Conservation (phyloP, 2,329 filamentous ascomycete species). For the Aschersonia sp. region DNA sequence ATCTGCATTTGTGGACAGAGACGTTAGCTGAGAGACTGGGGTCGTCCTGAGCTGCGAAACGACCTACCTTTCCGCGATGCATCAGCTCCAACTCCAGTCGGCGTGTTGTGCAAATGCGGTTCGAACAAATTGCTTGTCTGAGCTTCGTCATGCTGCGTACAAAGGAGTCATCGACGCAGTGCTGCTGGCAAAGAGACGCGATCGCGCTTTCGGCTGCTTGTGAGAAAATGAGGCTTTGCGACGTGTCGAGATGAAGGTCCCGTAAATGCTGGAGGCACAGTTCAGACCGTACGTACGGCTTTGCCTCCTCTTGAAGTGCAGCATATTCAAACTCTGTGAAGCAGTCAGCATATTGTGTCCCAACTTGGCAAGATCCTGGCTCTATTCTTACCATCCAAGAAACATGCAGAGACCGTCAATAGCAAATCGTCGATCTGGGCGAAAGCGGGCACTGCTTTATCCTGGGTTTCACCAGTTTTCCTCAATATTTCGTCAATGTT, state of each 20-base stretch:
- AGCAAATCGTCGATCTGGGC: slow-evolving; percentile 20
- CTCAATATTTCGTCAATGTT: too few species aligned
- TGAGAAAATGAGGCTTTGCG: slow-evolving; percentile 17
- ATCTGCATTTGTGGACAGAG: slow-evolving; percentile 21
- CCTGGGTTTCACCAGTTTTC: too few species aligned
- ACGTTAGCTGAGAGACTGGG: neutral
- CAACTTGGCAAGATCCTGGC: neutral
- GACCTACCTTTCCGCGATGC: slow-evolving; percentile 32
- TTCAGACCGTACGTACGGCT: slow-evolving; percentile 22
- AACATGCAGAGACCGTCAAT: slow-evolving; percentile 26
- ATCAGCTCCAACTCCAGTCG: slow-evolving; percentile 36
- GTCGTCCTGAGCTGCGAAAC: neutral
- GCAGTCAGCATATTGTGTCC: neutral
- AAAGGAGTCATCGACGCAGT: slow-evolving; percentile 16
- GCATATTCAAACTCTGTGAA: slow-evolving; percentile 31
- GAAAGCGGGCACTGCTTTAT: too few species aligned
- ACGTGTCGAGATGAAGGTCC: slow-evolving; percentile 13
- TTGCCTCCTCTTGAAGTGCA: slow-evolving; percentile 16
- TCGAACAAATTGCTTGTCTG: slow-evolving; percentile 18
- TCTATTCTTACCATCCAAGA: slow-evolving; percentile 31
- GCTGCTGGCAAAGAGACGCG: slow-evolving; percentile 18
- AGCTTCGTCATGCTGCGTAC: slow-evolving; percentile 19
- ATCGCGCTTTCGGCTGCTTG: slow-evolving; percentile 22
- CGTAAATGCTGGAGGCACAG: slow-evolving; percentile 26
- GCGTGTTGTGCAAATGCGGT: slow-evolving; percentile 24